Base-by-base conservation (phyloP, 441 rosid genomes). In the Euphorbia schlechtendalii region DNA sequence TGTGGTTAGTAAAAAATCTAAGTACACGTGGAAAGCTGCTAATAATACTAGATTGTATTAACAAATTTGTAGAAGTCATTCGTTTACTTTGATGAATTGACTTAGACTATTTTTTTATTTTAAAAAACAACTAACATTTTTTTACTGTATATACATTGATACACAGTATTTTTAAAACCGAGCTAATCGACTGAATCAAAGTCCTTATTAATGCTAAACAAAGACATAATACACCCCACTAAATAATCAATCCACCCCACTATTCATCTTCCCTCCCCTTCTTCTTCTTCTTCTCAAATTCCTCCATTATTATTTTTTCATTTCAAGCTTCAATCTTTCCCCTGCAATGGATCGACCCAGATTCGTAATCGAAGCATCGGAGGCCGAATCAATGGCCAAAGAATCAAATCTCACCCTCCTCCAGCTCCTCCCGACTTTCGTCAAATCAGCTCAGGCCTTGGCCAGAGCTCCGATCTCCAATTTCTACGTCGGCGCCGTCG, bases 391-490 rank as follows among this genome's bases (percentile, higher is more conserved):
- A 55, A 74, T 86, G 81, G 96, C 96, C 17, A 60, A 74, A 18
- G 36, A 72, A 46, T 80, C 83, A 12, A 85, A 83, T 59, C 78
- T 81, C 57, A 51, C 90, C 12, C 76, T 84, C 63, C 74, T 64
- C 22, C 74, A 84, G 68, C 86, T 90, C 74, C 89, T 90, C 55
- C 93, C 96, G 1, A 65, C 83, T 8, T 77, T 93, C 0, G 93
- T 90, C 67, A 71, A 76, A 67, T 68, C 81, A 0, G 90, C 97
- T 15, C 71, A 79, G 65, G 24, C 86, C 64, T 76, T 78, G 28
- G 93, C 96, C 64, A 90, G 96, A 6, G 78, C 97, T 1, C 84
- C 95, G 38, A 93, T 93, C 77, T 93, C 99, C 28, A 79, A 81
- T 40, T 93, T 75, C 84, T 78, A 69, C 71, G 97, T 94, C 41